A percentile compares a stretch with the other conserved stretches of the same genome.
phyloP scores from a whole-genome alignment of 257 asterid species.

The Salvia splendens region DNA sequence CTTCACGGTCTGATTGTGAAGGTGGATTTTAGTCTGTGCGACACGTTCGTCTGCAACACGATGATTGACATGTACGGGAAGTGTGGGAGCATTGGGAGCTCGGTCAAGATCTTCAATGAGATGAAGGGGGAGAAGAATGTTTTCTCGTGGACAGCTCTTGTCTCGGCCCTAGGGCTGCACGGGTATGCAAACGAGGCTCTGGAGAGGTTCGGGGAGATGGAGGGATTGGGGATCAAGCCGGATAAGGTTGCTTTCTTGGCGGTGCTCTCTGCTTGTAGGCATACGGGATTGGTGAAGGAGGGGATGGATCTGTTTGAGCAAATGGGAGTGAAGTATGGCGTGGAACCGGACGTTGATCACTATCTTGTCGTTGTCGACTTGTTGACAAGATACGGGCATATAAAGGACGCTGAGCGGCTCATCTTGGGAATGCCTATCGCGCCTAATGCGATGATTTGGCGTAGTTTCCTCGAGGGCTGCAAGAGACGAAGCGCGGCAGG shows the following conservation, averaged over 20 bases:
- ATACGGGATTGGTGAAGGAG: constrained; percentile 67
- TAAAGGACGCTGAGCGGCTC: constrained; percentile 69
- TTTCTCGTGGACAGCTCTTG: constrained; percentile 72
- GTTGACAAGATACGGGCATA: constrained; percentile 64
- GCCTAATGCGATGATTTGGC: constrained; percentile 76
- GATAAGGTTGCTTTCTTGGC: constrained; percentile 67
- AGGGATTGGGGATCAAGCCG: constrained; percentile 48
- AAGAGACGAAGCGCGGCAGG: constrained; percentile 46
- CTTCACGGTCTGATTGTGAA: constrained; percentile 66
- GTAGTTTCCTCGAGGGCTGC: constrained; percentile 78
- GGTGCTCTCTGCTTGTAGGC: constrained; percentile 84
- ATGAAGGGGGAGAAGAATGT: constrained; percentile 43
- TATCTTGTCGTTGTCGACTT: constrained; percentile 67
- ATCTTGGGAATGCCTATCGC: constrained; percentile 78
- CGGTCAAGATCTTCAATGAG: constrained; percentile 57
- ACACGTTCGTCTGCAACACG: constrained; percentile 63
- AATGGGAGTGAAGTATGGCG: constrained; percentile 53
- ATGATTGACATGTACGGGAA: constrained; percentile 88
- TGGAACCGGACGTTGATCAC: constrained; percentile 80
- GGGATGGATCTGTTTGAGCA: constrained; percentile 62
- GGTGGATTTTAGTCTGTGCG: constrained; percentile 47
- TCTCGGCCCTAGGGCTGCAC: constrained; percentile 69
- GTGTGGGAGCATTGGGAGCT: constrained; percentile 64
- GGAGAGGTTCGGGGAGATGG: constrained; percentile 62
- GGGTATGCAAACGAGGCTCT: constrained; percentile 69